Evolutionary conservation across 1,284 basidiomycete genomes (phyloP).

Genomic region (Heliocybe sulcata): DNA sequence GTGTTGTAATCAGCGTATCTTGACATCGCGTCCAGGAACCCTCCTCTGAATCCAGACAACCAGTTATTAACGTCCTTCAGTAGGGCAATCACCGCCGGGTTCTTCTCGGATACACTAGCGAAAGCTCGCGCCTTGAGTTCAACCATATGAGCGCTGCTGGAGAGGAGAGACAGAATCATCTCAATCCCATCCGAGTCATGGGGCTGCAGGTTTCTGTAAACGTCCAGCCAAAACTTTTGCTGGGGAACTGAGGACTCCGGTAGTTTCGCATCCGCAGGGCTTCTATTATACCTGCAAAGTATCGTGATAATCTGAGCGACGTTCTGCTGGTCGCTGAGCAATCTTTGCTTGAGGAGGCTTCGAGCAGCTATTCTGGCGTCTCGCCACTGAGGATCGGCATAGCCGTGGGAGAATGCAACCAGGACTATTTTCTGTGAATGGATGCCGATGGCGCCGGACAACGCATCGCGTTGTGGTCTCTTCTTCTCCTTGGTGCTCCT

Average conservation of each 20-base stretch:
- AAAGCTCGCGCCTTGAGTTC: conserved; percentile 46
- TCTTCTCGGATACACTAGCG: conserved; percentile 26
- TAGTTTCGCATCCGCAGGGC: conserved; percentile 8
- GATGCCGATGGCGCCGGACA: conserved; percentile 43
- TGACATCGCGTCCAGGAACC: conserved; percentile 57
- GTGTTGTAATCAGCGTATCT: conserved; percentile 54
- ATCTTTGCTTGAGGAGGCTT: conserved; percentile 33
- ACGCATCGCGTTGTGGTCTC: conserved; percentile 16
- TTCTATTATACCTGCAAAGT: conserved; percentile 27
- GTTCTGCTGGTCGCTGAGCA: conserved; percentile 37
- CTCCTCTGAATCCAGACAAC: conserved; percentile 46
- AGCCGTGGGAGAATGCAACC: conserved; percentile 48
- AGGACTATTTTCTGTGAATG: conserved; percentile 51
- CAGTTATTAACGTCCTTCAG: conserved; percentile 52
- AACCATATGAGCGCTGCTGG: conserved; percentile 62
- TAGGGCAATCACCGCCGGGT: conserved; percentile 17
- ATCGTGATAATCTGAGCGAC: conserved; percentile 29
- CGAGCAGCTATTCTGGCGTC: conserved; percentile 38
- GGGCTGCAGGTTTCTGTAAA: conserved; percentile 53
- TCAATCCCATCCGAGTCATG: conserved; percentile 52
- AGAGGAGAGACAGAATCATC: conserved; percentile 47
- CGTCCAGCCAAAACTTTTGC: conserved; percentile 60
- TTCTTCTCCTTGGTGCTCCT: conserved; percentile 17
- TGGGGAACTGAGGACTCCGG: conserved; percentile 32
- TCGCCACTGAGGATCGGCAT: conserved; percentile 42